Evolutionary conservation across 441 rosid genomes (phyloP), one percentile per base, ranked within the genome.

Genomic region (Adansonia gregorii): DNA sequence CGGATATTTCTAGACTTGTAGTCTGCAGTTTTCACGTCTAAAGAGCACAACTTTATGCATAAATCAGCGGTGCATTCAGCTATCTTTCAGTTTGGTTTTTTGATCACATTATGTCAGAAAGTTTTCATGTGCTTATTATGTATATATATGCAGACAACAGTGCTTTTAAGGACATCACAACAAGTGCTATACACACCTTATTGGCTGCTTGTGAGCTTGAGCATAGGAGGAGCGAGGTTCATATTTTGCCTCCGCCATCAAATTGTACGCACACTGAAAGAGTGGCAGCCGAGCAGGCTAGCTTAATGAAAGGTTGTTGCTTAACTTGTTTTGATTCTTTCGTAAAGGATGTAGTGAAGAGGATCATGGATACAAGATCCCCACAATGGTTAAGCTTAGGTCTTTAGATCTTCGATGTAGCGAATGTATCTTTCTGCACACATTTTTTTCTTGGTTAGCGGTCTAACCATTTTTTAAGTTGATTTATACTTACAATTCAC

Each of bases 151-250:
- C 92, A 96, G 99, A 89, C 76, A 85, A 85, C 39, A 82, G 85
- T 67, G 86, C 90, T 4, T 78, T 86, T 70, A 90, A 89, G 64
- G 98, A 92, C 82, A 89, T 96, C 72, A 89, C 86, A 45, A 91
- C 88, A 78, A 84, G 93, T 80, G 91, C 98, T 4, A 88, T 88
- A 2, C 95, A 94, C 80, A 89, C 97, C 22, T 82, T 93, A 78
- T 80, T 96, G 81, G 96, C 98, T 67, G 93, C 94, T 24, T 94
- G 99, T 78, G 98, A 97, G 67, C 87, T 89, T 1, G 97, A 94
- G 73, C 97, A 90, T 71, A 81, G 83, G 85, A 87, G 87, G 69
- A 85, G 85, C 10, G 94, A 94, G 87, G 94, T 86, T 77, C 91
- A 85, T 20, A 35, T 76, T 4, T 83, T 88, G 78, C 89, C 90